phyloP scores from a whole-genome alignment of 1,284 basidiomycete genomes.

The Agroathelia rolfsii region DNA sequence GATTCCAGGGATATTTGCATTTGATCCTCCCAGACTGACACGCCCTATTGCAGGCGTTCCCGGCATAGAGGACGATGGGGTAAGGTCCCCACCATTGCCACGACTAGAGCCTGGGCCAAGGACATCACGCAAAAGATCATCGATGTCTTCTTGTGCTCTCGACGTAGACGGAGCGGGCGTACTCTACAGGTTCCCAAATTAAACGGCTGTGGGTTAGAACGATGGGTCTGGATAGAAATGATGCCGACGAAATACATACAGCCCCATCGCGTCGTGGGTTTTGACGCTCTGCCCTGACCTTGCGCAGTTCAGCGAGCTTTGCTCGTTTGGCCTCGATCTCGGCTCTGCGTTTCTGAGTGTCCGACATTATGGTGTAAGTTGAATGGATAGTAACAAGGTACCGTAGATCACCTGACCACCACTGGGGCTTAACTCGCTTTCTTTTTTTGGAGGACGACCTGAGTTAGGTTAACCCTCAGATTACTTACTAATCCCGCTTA shows the following conservation, averaged over 20 bases:
- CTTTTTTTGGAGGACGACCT: too few species aligned
- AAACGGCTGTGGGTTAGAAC: slow-evolving; percentile 2
- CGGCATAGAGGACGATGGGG: slow-evolving; percentile 59
- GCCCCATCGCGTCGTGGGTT: slow-evolving; percentile 40
- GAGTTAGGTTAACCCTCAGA: too few species aligned
- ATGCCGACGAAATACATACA: slow-evolving; percentile 18
- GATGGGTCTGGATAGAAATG: not conserved
- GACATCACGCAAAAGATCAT: slow-evolving; percentile 55
- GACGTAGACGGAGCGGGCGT: slow-evolving; percentile 26
- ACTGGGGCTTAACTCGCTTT: too few species aligned
- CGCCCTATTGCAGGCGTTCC: slow-evolving; percentile 53
- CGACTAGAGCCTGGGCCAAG: slow-evolving; percentile 30
- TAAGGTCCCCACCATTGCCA: slow-evolving; percentile 39
- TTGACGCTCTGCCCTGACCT: slow-evolving; percentile 62
- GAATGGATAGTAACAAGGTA: too few species aligned
- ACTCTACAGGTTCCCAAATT: slow-evolving; percentile 18
- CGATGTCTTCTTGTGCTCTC: slow-evolving; percentile 44
- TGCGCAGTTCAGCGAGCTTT: slow-evolving; percentile 78
- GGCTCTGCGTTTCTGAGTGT: slow-evolving; percentile 47
- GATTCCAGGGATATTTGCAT: slow-evolving; percentile 40
- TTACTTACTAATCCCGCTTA: too few species aligned
- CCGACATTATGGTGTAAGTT: slow-evolving; percentile 23
- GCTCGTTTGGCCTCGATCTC: slow-evolving; percentile 90
- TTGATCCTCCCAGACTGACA: slow-evolving; percentile 32
- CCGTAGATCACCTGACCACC: too few species aligned